Evolutionary conservation across 1,284 basidiomycete genomes (phyloP).

Genomic region (Austroboletus niveus): DNA sequence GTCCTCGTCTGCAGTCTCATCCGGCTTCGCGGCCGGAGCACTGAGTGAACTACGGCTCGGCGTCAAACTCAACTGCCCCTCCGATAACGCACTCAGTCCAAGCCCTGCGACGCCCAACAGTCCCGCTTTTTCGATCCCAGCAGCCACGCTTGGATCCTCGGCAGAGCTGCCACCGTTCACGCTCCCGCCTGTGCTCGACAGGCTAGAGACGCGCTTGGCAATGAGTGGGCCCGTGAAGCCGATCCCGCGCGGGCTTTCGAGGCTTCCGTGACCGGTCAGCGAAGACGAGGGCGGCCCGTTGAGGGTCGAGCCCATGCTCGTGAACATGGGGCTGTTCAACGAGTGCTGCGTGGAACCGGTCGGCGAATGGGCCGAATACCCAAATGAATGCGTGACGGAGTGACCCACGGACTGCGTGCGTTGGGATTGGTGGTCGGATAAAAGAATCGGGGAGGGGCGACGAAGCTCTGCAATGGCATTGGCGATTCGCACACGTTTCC

Average conservation of each 20-base stretch:
- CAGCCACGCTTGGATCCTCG: constrained; percentile 13
- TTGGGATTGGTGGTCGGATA: constrained; percentile 36
- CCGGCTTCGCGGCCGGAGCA: constrained; percentile 33
- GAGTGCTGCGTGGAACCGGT: constrained; percentile 41
- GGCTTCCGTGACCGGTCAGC: constrained; percentile 29
- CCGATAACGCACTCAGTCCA: constrained; percentile 30
- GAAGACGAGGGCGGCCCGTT: constrained; percentile 23
- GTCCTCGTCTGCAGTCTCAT: constrained; percentile 51
- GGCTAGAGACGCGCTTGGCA: constrained; percentile 29
- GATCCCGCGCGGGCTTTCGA: constrained; percentile 41
- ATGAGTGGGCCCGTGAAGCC: constrained; percentile 22
- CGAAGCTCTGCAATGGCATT: constrained; percentile 93
- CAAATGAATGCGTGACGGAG: constrained; percentile 37
- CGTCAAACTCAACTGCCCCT: constrained; percentile 50
- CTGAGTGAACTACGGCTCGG: constrained; percentile 62
- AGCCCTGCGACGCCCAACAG: constrained; percentile 26
- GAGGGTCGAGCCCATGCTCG: constrained; percentile 25
- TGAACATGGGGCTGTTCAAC: constrained; percentile 33
- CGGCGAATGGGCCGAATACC: constrained; percentile 33
- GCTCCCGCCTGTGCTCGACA: constrained; percentile 30
- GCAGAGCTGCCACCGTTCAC: constrained; percentile 24
- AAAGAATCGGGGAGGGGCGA: constrained; percentile 57
- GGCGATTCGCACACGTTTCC: constrained; percentile 90
- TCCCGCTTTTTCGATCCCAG: constrained; percentile 17
- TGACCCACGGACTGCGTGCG: constrained; percentile 44